Base-by-base conservation (phyloP, 1,139 yeast species). In the Sugiyamaella novakii region DNA sequence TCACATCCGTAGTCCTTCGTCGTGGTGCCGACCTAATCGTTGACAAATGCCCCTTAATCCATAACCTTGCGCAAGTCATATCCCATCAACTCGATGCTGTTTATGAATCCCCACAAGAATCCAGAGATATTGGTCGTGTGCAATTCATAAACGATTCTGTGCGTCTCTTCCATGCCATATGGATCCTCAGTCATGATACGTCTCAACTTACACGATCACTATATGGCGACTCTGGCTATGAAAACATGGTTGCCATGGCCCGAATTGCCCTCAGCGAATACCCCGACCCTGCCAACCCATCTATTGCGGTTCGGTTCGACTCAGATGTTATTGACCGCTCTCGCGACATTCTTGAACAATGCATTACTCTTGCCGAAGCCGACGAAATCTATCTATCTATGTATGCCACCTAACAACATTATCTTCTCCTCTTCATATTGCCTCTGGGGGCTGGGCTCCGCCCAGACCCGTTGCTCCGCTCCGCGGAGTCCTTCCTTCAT, bases 361-460 rank as follows among this genome's bases (percentile, higher is more conserved):
- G 83, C 54, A 79, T 83, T 7, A 84, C 88, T 8, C 83, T 83
- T 59, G 88, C 86, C 55, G 95, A 87, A 58, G 89, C 89, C 0
- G 95, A 87, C 63, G 79, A 82, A 49, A 70, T 87, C 51, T 87
- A 81, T 63, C 50, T 53, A 39, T 55, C 65, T 28, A 58, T 62
- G 62, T 31, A 30, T 18, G 34, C 39, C 8, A 30, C 44, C 3
- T 41, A 19, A 31, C 2, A 18, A 2, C 6, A 3, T 5, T 14
- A 18, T 2, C 3, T 39, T 25, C n/a, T 27, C n/a, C 33, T 14
- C 11, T 28, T 18, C 21, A 2, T 5, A 15, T 25, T n/a, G 36
- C 37, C 44, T 41, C 44, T 18, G 44, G 44, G 10, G 36, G 35
- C 36, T 15, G 44, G 35, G 36, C 36, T 40, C 36, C 29, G 31